Base-by-base conservation (phyloP, 2,329 filamentous ascomycete genomes). In the Cladosporium oxysporum region DNA sequence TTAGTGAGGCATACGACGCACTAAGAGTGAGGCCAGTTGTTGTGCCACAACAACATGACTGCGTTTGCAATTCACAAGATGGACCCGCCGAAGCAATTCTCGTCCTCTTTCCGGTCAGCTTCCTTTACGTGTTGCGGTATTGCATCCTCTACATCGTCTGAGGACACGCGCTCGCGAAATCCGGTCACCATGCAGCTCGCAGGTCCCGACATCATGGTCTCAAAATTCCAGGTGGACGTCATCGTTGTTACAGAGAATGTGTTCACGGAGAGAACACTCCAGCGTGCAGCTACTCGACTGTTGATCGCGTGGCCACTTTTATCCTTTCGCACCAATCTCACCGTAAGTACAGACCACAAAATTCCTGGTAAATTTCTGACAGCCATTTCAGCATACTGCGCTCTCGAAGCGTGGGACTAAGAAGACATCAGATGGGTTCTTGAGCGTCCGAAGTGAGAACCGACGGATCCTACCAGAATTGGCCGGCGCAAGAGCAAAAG, bases 161-260 rank as follows among this genome's bases (percentile, higher is more conserved):
- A 16, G 14, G 16, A 18, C 14, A 37, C 12, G 4, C 16, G 14
- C 6, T 1, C 14, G 5, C 35, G 12, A 23, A 3, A 52, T 7
- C 5, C 26, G 16, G 49, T 23, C 29, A 28, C 7, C 5, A 62
- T 62, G 44, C 50, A 26, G 12, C 52, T 62, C 29, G 3, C 41
- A 14, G 59, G 59, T 8, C 28, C 59, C 5, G 59, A 62, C 26
- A 18, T 52, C 28, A 47, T 52, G 28, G 44, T 62, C n/a, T 23
- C 44, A 2, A 62, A 23, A 5, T 62, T 35, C 18, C 28, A 62
- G 16, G 8, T 23, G 10, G 47, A 47, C 10, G 23, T 52, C 6
- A 50, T 52, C 12, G 44, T 52, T n/a, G 59, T 62, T 5, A 14
- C 28, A 5, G 28, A 23, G 3, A 12, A 62, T 37, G n/a, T 52